phyloP scores from a whole-genome alignment of 2,329 filamentous ascomycete genomes.

The Trichoderma atroviride region DNA sequence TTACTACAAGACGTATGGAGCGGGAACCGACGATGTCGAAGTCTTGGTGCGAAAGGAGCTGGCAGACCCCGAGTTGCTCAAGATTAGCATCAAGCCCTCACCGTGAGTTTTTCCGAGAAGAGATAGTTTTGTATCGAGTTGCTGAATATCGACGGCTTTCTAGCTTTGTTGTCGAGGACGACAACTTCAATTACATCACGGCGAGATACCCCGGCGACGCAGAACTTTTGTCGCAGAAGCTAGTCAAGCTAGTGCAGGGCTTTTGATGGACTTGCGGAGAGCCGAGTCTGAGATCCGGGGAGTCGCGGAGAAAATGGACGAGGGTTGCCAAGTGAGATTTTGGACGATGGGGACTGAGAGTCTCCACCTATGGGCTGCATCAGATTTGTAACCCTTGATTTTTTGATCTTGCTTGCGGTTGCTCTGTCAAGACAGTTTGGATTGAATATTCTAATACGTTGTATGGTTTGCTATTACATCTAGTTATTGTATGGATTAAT shows the following conservation, averaged over 20 bases:
- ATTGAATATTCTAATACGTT: not conserved
- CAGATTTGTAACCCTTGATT: conserved; percentile 8
- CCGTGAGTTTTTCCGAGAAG: conserved; percentile 42
- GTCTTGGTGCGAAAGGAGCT: conserved; percentile 48
- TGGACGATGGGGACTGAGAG: not conserved
- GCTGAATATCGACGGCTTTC: not conserved
- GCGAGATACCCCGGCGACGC: conserved; percentile 51
- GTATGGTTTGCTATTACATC: not conserved
- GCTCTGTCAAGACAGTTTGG: not conserved
- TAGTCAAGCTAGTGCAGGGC: conserved; percentile 26
- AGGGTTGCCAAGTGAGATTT: conserved; percentile 15
- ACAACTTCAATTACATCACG: conserved; percentile 53
- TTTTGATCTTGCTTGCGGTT: not conserved
- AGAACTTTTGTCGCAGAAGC: conserved; percentile 32
- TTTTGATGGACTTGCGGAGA: not conserved
- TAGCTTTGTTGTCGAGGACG: conserved; percentile 54
- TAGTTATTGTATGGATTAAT: not conserved
- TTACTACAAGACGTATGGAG: conserved; percentile 60
- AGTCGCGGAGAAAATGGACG: conserved; percentile 14
- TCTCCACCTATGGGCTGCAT: not conserved
- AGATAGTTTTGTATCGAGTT: not conserved
- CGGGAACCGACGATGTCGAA: conserved; percentile 53
- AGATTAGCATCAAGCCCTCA: conserved; percentile 44
- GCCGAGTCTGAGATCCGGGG: conserved; percentile 4
- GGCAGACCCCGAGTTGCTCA: conserved; percentile 48